Base-by-base conservation (phyloP, 495 filamentous ascomycete genomes). In the Penicillium maclennaniae region DNA sequence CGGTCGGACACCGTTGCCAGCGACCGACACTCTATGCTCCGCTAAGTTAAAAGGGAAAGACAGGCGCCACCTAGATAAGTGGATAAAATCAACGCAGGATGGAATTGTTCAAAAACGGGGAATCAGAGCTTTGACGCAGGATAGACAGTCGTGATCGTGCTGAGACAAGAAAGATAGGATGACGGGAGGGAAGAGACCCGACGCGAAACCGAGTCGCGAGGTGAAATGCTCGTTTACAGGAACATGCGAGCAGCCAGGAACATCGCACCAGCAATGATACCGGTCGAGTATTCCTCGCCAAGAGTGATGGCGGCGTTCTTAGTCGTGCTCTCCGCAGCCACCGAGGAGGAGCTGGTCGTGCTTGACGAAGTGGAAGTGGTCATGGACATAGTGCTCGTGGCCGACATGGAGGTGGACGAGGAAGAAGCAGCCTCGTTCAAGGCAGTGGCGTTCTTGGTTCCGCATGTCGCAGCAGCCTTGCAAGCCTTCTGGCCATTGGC, bases 161-260 rank as follows among this genome's bases (percentile, higher is more conserved):
- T 56, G 54, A 62, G 48, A 53, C 44, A 54, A 53, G 40, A 54
- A 40, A 41, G n/a, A 55, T 55, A 53, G 17, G 28, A 53, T 36
- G 41, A 44, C 45, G 43, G 39, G 46, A 23, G 23, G 23, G 23
- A 23, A 23, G 2, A 23, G 23, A 23, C 23, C 23, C 23, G 5
- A 23, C 23, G 2, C 23, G 23, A 23, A 23, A 23, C 23, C 23
- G 23, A 23, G 2, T n/a, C 45, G 41, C 38, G 15, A 41, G 23
- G 39, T 37, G 23, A 55, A 10, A 43, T 44, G 14, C 47, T 40
- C 53, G 26, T 54, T 65, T 76, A 82, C 61, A 83, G 63, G 52
- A 77, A 65, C 49, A 83, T 48, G 37, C 78, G 74, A 47, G 81
- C 74, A 42, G 76, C 65, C 43, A 75, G 64, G 42, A 79, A 62